Base-by-base conservation (phyloP, 352 stramenopile species). In the Phytopythium oedochilum region DNA sequence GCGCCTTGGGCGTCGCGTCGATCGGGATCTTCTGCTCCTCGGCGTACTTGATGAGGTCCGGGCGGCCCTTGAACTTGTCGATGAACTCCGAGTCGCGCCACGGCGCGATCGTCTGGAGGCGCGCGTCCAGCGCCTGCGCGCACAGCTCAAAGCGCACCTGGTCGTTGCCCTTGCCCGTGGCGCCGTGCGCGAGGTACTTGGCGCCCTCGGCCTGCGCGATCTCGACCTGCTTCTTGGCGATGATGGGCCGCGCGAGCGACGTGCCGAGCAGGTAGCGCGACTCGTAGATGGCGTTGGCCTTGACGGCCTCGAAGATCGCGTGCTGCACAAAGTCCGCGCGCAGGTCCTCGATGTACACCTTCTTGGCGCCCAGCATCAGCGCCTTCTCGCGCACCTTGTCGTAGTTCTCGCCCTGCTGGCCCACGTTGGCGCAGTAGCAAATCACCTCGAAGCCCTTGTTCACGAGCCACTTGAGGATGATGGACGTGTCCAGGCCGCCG, bases 101-200 rank as follows among this genome's bases (percentile, higher is more conserved):
- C 31, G 96, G 95, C 23, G 96, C 96, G 55, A 99, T 98, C 42
- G 88, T 98, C 64, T 97, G 90, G 62, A 99, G 96, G 32, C 78
- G 90, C 18, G 97, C 92, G 68, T 98, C 94, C 23, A 99, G 75
- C 5, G 96, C 96, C 72, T 98, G 96, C 18, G 94, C 93, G 75
- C 96, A 99, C 70, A 99, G 96, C 88, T 99, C 96, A 63, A 99
- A 99, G 51, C 97, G 94, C 28, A 98, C 92, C 76, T 99, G 97
- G 79, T 99, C 97, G 75, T 99, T 99, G 53, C 97, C 97, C 86
- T 99, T 99, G 61, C 97, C 97, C 26, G 97, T 99, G 55, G 97
- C 96, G 17, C 97, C 97, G 77, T 99, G 97, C 38, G 96, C 88
- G 53, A 99, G 86, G 70, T 90, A 97, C 74, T 89, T 88, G 47